Conservation (phyloP, 176 grass and related monocot genomes). For the Aechmea fasciata region DNA sequence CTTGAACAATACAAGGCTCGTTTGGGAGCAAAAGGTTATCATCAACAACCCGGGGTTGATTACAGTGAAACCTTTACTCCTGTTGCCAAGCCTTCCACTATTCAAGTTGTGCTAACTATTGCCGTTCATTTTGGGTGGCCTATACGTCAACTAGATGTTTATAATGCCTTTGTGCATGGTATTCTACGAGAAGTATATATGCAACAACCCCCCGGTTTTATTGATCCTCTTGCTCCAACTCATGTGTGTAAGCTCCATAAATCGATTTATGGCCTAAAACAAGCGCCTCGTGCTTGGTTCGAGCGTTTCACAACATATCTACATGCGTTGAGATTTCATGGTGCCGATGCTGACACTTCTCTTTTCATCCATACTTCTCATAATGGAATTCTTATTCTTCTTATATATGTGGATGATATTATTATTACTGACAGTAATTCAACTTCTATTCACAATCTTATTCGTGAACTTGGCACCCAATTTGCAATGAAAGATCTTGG, state of each 20-base stretch:
- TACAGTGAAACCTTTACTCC: conserved; percentile 3
- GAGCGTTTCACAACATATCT: neutral
- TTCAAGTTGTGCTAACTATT: neutral
- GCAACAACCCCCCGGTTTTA: neutral
- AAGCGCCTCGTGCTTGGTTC: conserved; percentile 4
- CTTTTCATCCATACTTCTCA: neutral
- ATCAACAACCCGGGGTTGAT: neutral
- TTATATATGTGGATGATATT: neutral
- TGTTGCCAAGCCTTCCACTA: neutral
- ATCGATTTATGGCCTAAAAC: neutral
- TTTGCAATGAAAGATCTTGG: neutral
- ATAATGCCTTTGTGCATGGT: neutral
- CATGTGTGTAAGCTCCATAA: neutral
- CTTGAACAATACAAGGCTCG: neutral
- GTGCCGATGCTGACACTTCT: neutral
- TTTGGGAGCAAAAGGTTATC: neutral
- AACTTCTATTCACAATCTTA: neutral
- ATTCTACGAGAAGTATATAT: neutral
- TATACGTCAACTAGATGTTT: neutral
- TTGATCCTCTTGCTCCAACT: neutral
- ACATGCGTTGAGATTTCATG: neutral
- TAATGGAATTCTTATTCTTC: neutral
- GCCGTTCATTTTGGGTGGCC: neutral
- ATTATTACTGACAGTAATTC: too few relatives aligned
- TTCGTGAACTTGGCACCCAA: too few relatives aligned